Evolutionary conservation across 2,329 filamentous ascomycete species (phyloP).

Genomic region (Ascochyta fabae): DNA sequence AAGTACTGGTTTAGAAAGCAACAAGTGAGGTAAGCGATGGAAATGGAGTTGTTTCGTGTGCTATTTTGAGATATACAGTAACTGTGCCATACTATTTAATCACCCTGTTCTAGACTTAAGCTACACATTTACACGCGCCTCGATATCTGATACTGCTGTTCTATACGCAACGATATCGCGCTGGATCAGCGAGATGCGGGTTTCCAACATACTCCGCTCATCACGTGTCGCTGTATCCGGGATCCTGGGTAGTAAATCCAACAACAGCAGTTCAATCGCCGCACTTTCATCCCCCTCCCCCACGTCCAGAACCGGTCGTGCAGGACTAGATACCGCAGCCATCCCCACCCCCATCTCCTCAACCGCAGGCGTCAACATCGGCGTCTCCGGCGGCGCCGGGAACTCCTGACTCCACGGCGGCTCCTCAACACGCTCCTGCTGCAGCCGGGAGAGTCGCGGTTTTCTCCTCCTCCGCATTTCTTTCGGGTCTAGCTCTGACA

Average conservation of each 20-base stretch:
- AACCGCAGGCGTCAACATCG: not conserved
- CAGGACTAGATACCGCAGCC: not conserved
- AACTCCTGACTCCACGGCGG: constrained; percentile 13
- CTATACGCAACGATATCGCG: constrained; percentile 3
- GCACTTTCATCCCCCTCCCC: not conserved
- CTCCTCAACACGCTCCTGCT: not conserved
- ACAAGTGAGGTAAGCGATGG: too few species aligned
- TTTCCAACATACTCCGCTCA: not conserved
- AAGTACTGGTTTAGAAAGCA: not conserved
- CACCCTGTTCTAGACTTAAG: too few species aligned
- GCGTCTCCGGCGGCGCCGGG: not conserved
- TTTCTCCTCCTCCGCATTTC: constrained; percentile 1
- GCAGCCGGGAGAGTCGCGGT: not conserved
- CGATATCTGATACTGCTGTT: not conserved
- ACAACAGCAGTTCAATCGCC: not conserved
- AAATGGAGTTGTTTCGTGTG: too few species aligned
- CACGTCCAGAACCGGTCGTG: too few species aligned
- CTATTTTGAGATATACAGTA: too few species aligned
- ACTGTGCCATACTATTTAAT: too few species aligned
- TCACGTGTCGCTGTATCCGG: not conserved
- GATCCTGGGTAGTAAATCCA: constrained; percentile 2
- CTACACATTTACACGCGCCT: not conserved
- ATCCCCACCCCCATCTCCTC: not conserved
- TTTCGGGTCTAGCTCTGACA: constrained; percentile 7
- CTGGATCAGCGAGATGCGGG: not conserved